Base-by-base conservation (phyloP, 345 rosid genomes). In the Aethionema arabicum region DNA sequence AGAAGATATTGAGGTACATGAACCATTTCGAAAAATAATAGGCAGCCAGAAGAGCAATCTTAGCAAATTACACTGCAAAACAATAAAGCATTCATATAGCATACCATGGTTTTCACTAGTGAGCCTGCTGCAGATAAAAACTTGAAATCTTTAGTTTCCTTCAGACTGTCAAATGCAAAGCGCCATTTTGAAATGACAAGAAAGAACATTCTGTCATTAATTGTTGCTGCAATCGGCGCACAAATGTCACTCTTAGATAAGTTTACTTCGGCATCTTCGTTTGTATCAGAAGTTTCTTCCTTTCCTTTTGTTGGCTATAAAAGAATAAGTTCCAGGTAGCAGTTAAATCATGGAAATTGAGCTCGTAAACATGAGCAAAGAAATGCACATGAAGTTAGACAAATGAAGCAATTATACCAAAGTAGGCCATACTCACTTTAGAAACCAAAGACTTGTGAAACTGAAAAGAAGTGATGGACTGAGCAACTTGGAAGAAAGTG, bases 181-280 rank as follows among this genome's bases (percentile, higher is more conserved):
- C 82, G 88, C 99, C 99, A 93, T 66, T 77, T 90, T 40, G 95
- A 90, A 59, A 82, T 69, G 69, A 93, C 85, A 52, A 93, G 80
- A 54, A 50, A 47, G 76, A 93, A 90, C 99, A 90, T 87, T 51
- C 90, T 79, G 75, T 93, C 97, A 60, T 87, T 83, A 79, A 90
- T 84, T 45, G 99, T 73, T 74, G 84, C 84, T 62, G 99, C 90
- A 76, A 93, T 83, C 11, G 99, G 99, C 58, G 96, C 96, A 70
- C 99, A 93, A 44, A 85, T 61, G 77, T 82, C 83, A 68, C 83
- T 95, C 49, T 80, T 78, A 74, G 83, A 85, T 63, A 60, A 50
- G 33, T 83, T 77, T 67, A 33, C 72, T 59, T 66, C 89, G 46
- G 63, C 83, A 67, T 32, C 49, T 46, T 76, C 65, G n/a, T 74